Conservation (phyloP, 1,139 yeast species). For the Taiozyma sp. region DNA sequence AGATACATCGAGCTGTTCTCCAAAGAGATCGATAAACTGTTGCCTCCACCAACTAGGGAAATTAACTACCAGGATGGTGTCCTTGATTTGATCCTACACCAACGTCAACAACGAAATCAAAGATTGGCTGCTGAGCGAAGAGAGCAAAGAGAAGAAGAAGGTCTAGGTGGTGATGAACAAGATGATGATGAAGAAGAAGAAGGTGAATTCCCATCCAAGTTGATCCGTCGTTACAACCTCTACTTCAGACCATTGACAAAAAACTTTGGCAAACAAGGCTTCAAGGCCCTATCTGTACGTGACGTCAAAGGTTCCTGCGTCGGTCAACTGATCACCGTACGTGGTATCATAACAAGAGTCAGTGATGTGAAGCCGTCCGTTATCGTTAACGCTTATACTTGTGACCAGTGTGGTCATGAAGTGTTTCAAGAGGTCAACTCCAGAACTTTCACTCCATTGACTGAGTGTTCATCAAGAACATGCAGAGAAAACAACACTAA, state of each 20-base stretch:
- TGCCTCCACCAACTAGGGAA: conserved; percentile 81
- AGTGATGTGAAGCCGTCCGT: conserved; percentile 95
- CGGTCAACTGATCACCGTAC: conserved; percentile 83
- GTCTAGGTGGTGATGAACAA: conserved; percentile 27
- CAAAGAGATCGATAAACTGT: conserved; percentile 66
- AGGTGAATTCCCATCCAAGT: conserved; percentile 73
- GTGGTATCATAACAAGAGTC: conserved; percentile 94
- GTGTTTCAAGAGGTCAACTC: conserved; percentile 92
- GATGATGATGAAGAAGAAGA: conserved; percentile 27
- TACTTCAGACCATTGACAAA: conserved; percentile 77
- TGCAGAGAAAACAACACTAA: conserved; percentile 77
- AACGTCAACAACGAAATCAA: conserved; percentile 78
- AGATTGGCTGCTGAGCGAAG: conserved; percentile 64
- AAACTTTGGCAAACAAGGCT: conserved; percentile 23
- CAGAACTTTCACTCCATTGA: conserved; percentile 77
- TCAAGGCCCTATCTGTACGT: conserved; percentile 77
- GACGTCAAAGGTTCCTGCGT: conserved; percentile 80
- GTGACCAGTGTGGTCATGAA: conserved; percentile 97
- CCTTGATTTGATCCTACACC: conserved; percentile 87
- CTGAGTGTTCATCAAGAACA: conserved; percentile 79
- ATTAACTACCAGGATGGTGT: conserved; percentile 84
- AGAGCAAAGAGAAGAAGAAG: conserved; percentile 38
- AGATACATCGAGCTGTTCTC: conserved; percentile 79
- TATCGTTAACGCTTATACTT: conserved; percentile 89
- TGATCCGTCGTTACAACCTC: conserved; percentile 81